phyloP scores from a whole-genome alignment of 495 filamentous ascomycete species.

The Hypoxylon rickii region DNA sequence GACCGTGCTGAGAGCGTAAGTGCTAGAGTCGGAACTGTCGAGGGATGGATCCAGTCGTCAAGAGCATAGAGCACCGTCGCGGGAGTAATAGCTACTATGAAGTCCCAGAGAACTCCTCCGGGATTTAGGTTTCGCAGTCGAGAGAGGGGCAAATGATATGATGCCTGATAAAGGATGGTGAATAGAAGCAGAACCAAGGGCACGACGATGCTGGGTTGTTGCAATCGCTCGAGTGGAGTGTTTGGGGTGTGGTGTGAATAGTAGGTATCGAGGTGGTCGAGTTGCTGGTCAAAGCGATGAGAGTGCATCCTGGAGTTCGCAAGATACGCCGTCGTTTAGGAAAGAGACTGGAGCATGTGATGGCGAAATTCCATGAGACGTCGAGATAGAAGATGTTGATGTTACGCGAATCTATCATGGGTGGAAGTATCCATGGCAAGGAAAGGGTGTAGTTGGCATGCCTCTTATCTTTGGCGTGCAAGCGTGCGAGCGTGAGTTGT shows the following conservation, averaged over 20 bases:
- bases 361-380: constrained; percentile 34
- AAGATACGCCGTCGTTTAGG: constrained; percentile 1
- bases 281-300: constrained; percentile 33
- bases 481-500: not conserved
- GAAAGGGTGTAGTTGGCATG: constrained; percentile 1
- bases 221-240: constrained; percentile 37
- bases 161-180: constrained; percentile 49
- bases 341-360: constrained; percentile 21
- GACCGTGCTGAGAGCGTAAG: constrained; percentile 18
- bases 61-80: constrained; percentile 62
- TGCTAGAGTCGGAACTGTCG: constrained; percentile 37
- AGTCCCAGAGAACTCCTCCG: constrained; percentile 64
- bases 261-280: constrained; percentile 25
- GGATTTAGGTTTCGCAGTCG: constrained; percentile 43
- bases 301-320: constrained; percentile 35
- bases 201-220: constrained; percentile 43
- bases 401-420: constrained; percentile 6
- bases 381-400: constrained; percentile 12
- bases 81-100: constrained; percentile 64
- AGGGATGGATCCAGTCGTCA: constrained; percentile 52
- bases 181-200: constrained; percentile 45
- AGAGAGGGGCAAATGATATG: constrained; percentile 35
- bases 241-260: constrained; percentile 22
- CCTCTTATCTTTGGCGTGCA: constrained; percentile 1
- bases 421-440: constrained; percentile 22